Percentiles rank a stretch among this genome's conserved stretches.
Evolutionary conservation across 2,329 filamentous ascomycete genomes (phyloP).

Genomic region (Whalleya microplaca): DNA sequence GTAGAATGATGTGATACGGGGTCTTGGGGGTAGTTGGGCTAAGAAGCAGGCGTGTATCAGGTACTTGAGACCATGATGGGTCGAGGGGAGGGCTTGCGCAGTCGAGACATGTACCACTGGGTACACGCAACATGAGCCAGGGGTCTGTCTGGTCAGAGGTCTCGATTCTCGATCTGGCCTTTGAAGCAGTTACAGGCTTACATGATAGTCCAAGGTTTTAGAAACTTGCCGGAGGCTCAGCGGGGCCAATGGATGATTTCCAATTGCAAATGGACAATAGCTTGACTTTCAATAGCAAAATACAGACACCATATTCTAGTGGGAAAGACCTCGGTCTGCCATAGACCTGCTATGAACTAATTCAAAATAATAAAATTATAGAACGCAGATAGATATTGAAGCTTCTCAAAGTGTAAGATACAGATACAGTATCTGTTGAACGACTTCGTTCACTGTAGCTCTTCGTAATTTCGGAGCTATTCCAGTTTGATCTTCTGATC

Average conservation of each 20-base stretch:
- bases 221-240: constrained; percentile 12
- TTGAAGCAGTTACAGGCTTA: constrained; percentile 31
- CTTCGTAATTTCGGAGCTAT: constrained; percentile 8
- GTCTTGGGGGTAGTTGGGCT: constrained; percentile 9
- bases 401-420: not conserved
- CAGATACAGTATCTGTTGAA: not conserved
- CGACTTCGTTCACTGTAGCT: constrained; percentile 4
- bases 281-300: not conserved
- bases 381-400: not conserved
- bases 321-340: not conserved
- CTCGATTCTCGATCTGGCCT: constrained; percentile 27
- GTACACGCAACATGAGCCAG: constrained; percentile 23
- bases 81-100: constrained; percentile 6
- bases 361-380: not conserved
- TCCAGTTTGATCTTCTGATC: constrained; percentile 28
- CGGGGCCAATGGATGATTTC: not conserved
- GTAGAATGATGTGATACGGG: constrained; percentile 16
- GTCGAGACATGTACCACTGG: constrained; percentile 3
- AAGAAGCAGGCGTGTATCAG: constrained; percentile 13
- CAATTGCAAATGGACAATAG: not conserved
- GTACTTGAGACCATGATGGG: constrained; percentile 10
- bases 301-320: not conserved
- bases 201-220: constrained; percentile 12
- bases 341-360: not conserved
- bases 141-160: constrained; percentile 12